Evolutionary conservation across 1,284 basidiomycete species (phyloP), one percentile per base, ranked within the genome.

Genomic region (Leucoagaricus sp.): DNA sequence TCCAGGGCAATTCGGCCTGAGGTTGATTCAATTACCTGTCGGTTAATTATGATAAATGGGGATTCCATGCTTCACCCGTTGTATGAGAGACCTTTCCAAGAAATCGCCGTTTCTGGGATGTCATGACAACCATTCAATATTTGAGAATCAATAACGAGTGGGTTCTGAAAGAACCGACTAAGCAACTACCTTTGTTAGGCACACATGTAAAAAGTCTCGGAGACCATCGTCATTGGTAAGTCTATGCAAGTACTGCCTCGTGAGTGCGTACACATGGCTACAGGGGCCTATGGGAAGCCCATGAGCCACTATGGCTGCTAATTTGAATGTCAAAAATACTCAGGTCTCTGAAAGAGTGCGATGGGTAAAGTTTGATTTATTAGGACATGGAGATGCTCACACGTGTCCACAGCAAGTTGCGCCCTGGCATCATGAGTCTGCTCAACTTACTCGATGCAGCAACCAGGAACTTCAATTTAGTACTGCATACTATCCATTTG

Each of bases 311-410:
- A 6, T n/a, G 19, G 23, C 23, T 29, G 8, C 48, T 26, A 15
- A 6, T 49, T 31, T 36, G 10, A 46, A 25, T 21, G 44, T 2
- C 25, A 25, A 28, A 49, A 40, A 40, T 41, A 46, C 19, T 19
- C n/a, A 17, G 13, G 34, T 15, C 25, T 40, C 33, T n/a, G 15
- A 40, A 13, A 23, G 31, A 19, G 13, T 9, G 4, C 26, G 46
- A 25, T 55, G 54, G 40, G 40, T 49, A 55, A 42, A 12, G 34
- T 49, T 50, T 44, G 54, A 36, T 55, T 49, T 44, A 44, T 41
- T 36, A 36, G 23, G 31, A 17, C 28, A 41, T 48, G 53, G 47
- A 44, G 31, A 36, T 25, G 10, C 15, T 49, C 17, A 25, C 54
- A 55, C 54, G 54, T 55, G 53, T 28, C 42, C 51, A 26, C 4